Percentiles rank a stretch among this genome's conserved stretches.
phyloP scores from a whole-genome alignment of 1,139 yeast species.

The Casaregolazyma lundiana region DNA sequence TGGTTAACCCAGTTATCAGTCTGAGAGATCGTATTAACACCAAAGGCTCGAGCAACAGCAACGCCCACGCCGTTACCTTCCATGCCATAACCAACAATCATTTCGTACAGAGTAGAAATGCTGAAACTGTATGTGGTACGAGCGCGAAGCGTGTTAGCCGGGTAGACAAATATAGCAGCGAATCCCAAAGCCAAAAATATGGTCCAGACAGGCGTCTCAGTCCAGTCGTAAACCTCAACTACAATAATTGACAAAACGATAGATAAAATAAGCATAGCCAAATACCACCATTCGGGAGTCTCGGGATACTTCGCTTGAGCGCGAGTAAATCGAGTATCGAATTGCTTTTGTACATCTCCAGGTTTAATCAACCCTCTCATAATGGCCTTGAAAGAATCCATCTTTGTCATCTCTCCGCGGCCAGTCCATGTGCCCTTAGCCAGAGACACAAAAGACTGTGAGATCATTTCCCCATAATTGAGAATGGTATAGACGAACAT shows the following conservation, averaged over 20 bases:
- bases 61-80: conserved; percentile 60
- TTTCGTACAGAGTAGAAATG: conserved; percentile 49
- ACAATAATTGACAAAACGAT: conserved; percentile 46
- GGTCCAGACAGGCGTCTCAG: conserved; percentile 50
- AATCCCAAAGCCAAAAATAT: conserved; percentile 54
- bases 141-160: conserved; percentile 48
- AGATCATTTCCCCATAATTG: conserved; percentile 22
- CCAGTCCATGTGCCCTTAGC: conserved; percentile 1
- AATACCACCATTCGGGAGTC: conserved; percentile 63
- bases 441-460: conserved; percentile 7
- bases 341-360: conserved; percentile 49
- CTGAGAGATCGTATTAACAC: conserved; percentile 55
- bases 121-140: conserved; percentile 50
- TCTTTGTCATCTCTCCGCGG: conserved; percentile 13
- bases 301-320: conserved; percentile 53
- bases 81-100: conserved; percentile 56
- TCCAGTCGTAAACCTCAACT: conserved; percentile 41
- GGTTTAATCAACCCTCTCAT: not conserved
- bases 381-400: conserved; percentile 6
- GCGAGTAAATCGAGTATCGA: conserved; percentile 39
- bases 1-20: conserved; percentile 53
- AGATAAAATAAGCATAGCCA: conserved; percentile 43
- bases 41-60: conserved; percentile 52
- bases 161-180: conserved; percentile 47
- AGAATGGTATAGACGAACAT: conserved; percentile 23